Evolutionary conservation across 192 early-diverging fungal genomes (phyloP).

Genomic region (Entomortierella beljakovae): DNA sequence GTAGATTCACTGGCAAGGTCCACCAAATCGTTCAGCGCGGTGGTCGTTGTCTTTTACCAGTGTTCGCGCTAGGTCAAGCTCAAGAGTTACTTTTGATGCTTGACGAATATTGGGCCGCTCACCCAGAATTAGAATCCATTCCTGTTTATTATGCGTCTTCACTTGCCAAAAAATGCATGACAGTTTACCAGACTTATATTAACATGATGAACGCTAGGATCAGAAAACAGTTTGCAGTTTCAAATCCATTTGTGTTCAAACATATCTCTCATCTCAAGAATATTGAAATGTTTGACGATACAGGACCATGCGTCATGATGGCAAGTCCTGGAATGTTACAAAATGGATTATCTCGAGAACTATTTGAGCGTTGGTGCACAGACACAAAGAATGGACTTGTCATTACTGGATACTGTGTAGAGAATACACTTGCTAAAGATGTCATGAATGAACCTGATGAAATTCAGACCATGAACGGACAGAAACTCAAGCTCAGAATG

Average conservation of each 20-base stretch:
- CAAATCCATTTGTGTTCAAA: conserved; percentile 97
- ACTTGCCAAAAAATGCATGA: conserved; percentile 97
- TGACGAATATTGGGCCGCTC: conserved; percentile 96
- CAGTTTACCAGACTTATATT: conserved; percentile 96
- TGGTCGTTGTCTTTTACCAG: conserved; percentile 94
- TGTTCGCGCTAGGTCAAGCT: conserved; percentile 96
- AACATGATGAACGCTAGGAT: conserved; percentile 99
- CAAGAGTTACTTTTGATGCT: conserved; percentile 97
- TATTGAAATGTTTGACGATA: conserved; percentile 90
- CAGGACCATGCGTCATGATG: conserved; percentile 98
- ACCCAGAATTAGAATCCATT: conserved; percentile 88
- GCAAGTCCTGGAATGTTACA: conserved; percentile 99
- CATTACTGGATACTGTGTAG: conserved; percentile 98
- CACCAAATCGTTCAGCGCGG: conserved; percentile 87
- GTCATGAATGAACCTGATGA: conserved; percentile 88
- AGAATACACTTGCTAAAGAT: conserved; percentile 88
- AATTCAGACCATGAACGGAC: conserved; percentile 83
- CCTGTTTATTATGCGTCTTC: conserved; percentile 96
- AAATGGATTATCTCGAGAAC: conserved; percentile 93
- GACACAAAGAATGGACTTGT: conserved; percentile 93
- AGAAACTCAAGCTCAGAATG: conserved; percentile 82
- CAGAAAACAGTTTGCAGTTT: conserved; percentile 84
- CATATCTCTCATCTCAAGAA: conserved; percentile 93
- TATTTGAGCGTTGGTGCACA: conserved; percentile 96
- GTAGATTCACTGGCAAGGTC: conserved; percentile 86